phyloP scores from a whole-genome alignment of 1,139 yeast genomes.

The Lodderomyces orthopsilosis region DNA sequence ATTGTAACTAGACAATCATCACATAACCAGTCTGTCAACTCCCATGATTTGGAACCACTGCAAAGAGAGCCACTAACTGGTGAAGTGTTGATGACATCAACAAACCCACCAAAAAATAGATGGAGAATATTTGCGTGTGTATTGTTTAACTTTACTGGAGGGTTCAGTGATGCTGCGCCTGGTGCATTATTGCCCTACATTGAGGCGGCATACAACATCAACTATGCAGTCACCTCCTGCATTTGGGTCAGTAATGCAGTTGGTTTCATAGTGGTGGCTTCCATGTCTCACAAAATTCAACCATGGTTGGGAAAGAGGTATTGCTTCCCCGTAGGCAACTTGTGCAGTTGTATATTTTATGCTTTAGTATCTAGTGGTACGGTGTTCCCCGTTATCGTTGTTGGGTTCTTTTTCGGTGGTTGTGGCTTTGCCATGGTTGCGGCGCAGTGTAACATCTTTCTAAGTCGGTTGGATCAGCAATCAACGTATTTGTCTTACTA shows the following conservation, averaged over 20 bases:
- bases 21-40: neutral
- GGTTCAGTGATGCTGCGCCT: constrained; percentile 45
- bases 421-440: constrained; percentile 55
- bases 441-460: constrained; percentile 57
- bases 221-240: constrained; percentile 40
- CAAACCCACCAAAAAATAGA: constrained; percentile 43
- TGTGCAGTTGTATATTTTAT: constrained; percentile 35
- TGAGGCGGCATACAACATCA: constrained; percentile 33
- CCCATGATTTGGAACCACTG: neutral
- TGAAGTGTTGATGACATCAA: constrained; percentile 17
- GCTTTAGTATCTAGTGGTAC: constrained; percentile 39
- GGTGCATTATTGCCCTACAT: constrained; percentile 48
- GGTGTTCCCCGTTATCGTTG: constrained; percentile 40
- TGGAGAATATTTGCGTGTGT: constrained; percentile 43
- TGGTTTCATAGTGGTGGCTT: constrained; percentile 44
- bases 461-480: constrained; percentile 48
- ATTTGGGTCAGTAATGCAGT: constrained; percentile 46
- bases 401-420: constrained; percentile 59
- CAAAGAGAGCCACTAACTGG: neutral
- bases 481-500: constrained; percentile 50
- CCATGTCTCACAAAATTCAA: constrained; percentile 39
- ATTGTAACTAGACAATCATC: constrained; percentile 1
- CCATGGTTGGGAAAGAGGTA: constrained; percentile 37
- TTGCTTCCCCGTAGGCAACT: constrained; percentile 35
- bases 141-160: constrained; percentile 38